Base-by-base conservation (phyloP, 768 basidiomycete genomes). In the Mycena albidolilacea region DNA sequence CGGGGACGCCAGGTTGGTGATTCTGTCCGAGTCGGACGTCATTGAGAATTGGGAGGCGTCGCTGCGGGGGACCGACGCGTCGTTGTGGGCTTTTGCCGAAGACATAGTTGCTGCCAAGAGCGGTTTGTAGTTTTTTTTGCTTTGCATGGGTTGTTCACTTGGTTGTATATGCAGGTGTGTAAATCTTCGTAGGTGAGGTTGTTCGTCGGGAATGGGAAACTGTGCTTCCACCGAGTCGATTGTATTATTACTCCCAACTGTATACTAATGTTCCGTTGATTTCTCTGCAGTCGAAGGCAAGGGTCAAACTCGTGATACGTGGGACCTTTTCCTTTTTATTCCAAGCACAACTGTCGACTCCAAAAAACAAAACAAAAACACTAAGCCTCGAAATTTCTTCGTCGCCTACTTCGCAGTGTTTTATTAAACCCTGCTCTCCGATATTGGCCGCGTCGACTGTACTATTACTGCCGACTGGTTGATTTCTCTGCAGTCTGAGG, bases 11-110 rank as follows among this genome's bases (percentile, higher is more conserved):
- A 74, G 77, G 44, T 60, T 80, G 19, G 78, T 77, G 30, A 74
- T 80, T 15, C 58, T 80, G 19, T 77, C 75, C 15, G 79, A 80
- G 48, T 74, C 73, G 21, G 74, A 81, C 50, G 74, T 72, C 39
- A 39, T 80, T 39, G 76, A 72, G n/a, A 76, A 78, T 43, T 79
- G 79, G 80, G 78, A 80, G 63, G 74, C 69, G 35, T 78, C 75
- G 15, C 48, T 80, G 23, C 63, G 72, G 38, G 64, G 68, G 8
- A 71, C 75, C 19, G 78, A 79, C 23, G 64, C 50, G 11, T 79
- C 68, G 19, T 72, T 77, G 30, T 79, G 78, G 79, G 74, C 57
- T n/a, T 79, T 77, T 67, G 77, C 75, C 15, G 80, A 79, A 66
- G 70, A 35, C 6, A 76, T 78, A 17, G 74, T 78, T 1, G 61